Percentiles rank a stretch among this genome's conserved stretches.
Conservation (phyloP, 164 flowering plant genomes). For the Magnolia sinica region DNA sequence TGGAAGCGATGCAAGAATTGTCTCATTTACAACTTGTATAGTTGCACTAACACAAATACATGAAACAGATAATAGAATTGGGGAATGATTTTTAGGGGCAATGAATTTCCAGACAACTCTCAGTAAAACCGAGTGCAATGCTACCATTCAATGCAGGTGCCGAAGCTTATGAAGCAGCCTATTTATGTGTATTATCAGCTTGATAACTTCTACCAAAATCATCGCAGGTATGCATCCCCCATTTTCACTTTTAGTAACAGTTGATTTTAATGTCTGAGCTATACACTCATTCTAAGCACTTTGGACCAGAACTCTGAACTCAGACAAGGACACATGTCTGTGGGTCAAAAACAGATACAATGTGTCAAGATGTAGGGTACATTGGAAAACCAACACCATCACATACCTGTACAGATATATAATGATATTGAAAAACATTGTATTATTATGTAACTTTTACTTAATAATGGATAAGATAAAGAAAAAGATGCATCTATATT, state of each 20-base stretch:
- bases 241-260: background rate
- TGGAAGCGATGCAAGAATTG: no score
- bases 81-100: no score
- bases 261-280: background rate
- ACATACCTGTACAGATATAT: no score
- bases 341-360: background rate
- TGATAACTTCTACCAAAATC: slow-evolving; percentile 82
- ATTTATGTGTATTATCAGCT: slow-evolving; percentile 77
- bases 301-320: background rate
- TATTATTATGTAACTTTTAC: background rate
- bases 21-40: no score
- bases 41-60: no score
- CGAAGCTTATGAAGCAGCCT: slow-evolving; percentile 72
- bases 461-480: background rate
- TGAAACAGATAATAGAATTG: no score
- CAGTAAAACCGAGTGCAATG: background rate
- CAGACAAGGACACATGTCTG: background rate
- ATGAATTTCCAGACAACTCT: no score
- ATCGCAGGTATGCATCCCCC: slow-evolving; percentile 52
- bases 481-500: background rate
- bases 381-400: no score
- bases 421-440: background rate
- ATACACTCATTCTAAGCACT: no score
- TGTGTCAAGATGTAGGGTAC: no score
- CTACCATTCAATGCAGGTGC: slow-evolving; percentile 35